Evolutionary conservation across 83 land plant genomes (phyloP).

Genomic region (Larix sibirica): DNA sequence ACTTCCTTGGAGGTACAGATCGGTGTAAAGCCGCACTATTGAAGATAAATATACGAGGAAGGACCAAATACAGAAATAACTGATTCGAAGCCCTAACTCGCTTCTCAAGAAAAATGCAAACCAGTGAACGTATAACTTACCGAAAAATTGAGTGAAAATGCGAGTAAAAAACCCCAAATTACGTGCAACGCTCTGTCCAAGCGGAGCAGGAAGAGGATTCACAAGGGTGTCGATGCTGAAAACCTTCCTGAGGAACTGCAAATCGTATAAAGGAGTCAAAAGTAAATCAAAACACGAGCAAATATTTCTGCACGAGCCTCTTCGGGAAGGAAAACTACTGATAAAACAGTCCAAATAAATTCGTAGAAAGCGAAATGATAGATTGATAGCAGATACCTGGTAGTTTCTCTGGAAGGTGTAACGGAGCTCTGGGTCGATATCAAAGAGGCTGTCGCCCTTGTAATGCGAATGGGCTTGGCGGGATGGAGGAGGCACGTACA

Average conservation of each 20-base stretch:
- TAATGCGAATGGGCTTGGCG: conserved; percentile 1
- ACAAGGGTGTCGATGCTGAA: conserved; percentile 89
- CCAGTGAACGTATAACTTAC: conserved; percentile 41
- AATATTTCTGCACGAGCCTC: neutral
- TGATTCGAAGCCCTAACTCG: neutral
- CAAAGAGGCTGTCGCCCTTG: conserved; percentile 24
- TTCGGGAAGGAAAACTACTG: neutral
- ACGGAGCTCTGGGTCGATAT: conserved; percentile 76
- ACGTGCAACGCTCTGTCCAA: conserved; percentile 74
- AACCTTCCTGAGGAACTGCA: conserved; percentile 64
- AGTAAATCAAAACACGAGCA: neutral
- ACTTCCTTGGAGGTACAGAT: too few relatives aligned
- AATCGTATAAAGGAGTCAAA: neutral
- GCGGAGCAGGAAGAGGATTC: conserved; percentile 87
- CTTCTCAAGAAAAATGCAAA: neutral
- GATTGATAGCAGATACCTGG: conserved; percentile 42
- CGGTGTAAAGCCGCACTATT: too few relatives aligned
- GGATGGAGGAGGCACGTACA: conserved; percentile 64
- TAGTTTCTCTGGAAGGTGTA: conserved; percentile 86
- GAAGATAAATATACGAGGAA: too few relatives aligned
- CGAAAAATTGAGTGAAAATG: conserved; percentile 96
- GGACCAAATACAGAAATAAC: neutral
- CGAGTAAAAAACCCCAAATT: conserved; percentile 90
- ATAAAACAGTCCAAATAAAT: neutral
- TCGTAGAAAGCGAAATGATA: neutral